phyloP scores from a whole-genome alignment of 306 rosid species.

The Cucurbita moschata region DNA sequence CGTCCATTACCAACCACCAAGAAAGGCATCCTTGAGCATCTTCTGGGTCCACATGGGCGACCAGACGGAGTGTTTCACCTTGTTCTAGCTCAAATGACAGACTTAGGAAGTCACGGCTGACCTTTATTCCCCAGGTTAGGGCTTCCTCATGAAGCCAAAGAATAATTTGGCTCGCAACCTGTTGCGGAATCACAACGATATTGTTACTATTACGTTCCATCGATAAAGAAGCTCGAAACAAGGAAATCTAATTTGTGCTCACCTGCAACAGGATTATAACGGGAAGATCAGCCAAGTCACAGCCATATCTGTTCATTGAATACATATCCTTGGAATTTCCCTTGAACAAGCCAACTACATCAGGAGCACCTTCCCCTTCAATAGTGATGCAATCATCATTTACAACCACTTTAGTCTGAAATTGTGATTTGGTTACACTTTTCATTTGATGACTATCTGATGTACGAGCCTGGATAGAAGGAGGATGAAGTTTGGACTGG shows the following conservation, averaged over 20 bases:
- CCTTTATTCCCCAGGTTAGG: slow-evolving; percentile 67
- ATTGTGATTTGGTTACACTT: slow-evolving; percentile 37
- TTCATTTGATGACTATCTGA: slow-evolving; percentile 21
- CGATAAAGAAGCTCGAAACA: not conserved
- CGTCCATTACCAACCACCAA: slow-evolving; percentile 83
- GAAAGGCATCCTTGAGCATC: slow-evolving; percentile 67
- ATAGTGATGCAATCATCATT: slow-evolving; percentile 64
- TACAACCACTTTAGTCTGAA: slow-evolving; percentile 68
- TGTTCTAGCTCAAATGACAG: slow-evolving; percentile 74
- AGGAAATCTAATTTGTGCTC: not conserved
- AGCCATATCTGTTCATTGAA: slow-evolving; percentile 57
- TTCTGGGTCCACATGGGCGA: slow-evolving; percentile 78
- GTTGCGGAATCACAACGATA: not conserved
- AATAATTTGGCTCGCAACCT: slow-evolving; percentile 83
- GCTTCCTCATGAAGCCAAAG: slow-evolving; percentile 84
- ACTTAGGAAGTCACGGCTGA: slow-evolving; percentile 54
- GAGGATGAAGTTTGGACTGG: slow-evolving; percentile 35
- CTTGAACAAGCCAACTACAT: slow-evolving; percentile 57
- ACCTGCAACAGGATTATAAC: slow-evolving; percentile 90
- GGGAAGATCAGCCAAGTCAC: slow-evolving; percentile 71
- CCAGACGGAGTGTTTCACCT: slow-evolving; percentile 58
- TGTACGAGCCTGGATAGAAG: slow-evolving; percentile 24
- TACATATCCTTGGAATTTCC: slow-evolving; percentile 46
- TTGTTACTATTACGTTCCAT: not conserved
- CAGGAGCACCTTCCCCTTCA: slow-evolving; percentile 82